Conservation (phyloP, 2,329 filamentous ascomycete genomes). For the Pleomassaria siparia region DNA sequence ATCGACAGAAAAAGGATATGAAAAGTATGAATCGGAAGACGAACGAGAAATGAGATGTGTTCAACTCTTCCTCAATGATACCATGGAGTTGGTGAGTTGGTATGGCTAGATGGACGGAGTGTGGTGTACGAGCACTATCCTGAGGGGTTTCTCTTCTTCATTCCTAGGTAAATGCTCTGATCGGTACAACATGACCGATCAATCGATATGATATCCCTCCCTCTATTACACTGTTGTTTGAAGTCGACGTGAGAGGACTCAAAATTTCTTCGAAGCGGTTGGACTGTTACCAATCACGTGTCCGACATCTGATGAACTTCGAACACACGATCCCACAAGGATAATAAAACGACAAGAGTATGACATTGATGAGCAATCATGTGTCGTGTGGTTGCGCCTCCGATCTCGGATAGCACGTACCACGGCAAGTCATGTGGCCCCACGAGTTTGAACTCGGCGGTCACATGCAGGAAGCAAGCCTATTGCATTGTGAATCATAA, state of each 20-base stretch:
- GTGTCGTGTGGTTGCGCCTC: neutral
- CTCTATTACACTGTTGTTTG: neutral
- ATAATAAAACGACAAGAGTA: too few species aligned
- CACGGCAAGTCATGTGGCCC: neutral
- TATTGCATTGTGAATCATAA: neutral
- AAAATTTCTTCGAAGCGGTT: neutral
- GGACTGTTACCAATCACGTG: too few species aligned
- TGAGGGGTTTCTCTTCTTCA: neutral
- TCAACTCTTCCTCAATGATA: neutral
- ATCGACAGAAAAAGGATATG: neutral
- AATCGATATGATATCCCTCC: constrained; percentile 2
- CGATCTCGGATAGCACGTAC: neutral
- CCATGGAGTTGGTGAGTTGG: neutral
- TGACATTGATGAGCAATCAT: too few species aligned
- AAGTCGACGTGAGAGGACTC: neutral
- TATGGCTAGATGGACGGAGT: neutral
- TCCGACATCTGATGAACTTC: too few species aligned
- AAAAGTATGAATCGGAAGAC: neutral
- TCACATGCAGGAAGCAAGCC: neutral
- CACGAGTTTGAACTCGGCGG: neutral
- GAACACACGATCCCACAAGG: too few species aligned
- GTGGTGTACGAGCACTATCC: neutral
- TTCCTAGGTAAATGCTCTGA: neutral
- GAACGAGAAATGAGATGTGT: neutral
- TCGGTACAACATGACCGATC: neutral